phyloP scores from a whole-genome alignment of 23 red algal species.

The Cyanidioschyzon merolae region DNA sequence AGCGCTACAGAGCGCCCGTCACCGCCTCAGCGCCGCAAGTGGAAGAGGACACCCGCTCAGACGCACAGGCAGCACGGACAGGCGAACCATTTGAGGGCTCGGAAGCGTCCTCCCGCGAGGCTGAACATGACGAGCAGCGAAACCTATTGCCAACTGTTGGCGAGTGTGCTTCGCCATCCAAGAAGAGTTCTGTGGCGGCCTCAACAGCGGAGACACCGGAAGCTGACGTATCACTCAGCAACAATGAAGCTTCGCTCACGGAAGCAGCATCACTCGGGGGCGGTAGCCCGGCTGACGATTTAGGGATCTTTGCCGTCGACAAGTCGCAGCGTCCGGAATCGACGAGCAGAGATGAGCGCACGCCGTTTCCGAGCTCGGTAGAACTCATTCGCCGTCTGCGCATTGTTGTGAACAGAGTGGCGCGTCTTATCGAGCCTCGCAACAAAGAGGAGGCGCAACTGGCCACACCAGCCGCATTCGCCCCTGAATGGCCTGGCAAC shows the following conservation, averaged over 20 bases:
- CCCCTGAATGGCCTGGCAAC: not conserved
- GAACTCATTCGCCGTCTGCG: not conserved
- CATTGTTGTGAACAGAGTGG: not conserved
- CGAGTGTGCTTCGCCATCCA: no score
- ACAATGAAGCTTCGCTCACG: no score
- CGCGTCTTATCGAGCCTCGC: not conserved
- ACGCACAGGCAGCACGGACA: constrained; percentile 11
- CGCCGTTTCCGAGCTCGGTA: constrained; percentile 7
- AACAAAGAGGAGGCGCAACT: not conserved
- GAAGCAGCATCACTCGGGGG: no score
- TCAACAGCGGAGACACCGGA: no score
- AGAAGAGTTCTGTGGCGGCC: no score
- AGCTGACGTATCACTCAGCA: no score
- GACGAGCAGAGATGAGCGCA: not conserved
- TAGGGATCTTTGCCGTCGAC: no score
- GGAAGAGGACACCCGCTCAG: constrained; percentile 13
- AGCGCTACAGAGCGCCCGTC: not conserved
- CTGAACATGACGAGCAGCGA: constrained; percentile 21
- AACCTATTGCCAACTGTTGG: no score
- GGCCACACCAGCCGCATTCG: not conserved
- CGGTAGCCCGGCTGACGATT: no score
- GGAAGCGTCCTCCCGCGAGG: constrained; percentile 7
- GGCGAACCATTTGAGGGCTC: constrained; percentile 23
- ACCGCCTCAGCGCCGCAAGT: not conserved
- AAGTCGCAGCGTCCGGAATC: no score